Conservation (phyloP, 164 flowering plant genomes). For the Paratinospora sagittata region DNA sequence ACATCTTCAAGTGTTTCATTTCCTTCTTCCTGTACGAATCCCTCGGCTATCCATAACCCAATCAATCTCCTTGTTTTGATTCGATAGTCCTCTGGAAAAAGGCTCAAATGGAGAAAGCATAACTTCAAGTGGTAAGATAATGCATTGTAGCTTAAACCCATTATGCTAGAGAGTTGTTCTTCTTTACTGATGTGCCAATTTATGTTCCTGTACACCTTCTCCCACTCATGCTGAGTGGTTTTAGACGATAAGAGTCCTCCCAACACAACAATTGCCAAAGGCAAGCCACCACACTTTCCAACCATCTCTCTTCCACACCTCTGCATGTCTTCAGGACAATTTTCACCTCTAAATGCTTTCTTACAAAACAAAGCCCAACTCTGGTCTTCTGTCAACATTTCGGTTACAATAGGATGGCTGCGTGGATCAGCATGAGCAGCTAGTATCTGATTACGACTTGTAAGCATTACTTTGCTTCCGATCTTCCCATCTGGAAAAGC, state of each 20-base stretch:
- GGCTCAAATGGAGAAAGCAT: too few species aligned
- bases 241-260: too few species aligned
- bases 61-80: neutral
- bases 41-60: slow-evolving; percentile 3
- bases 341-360: slow-evolving; percentile 1
- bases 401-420: neutral
- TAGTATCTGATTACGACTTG: slow-evolving; percentile 21
- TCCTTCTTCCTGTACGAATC: neutral
- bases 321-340: neutral
- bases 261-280: too few species aligned
- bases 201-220: too few species aligned
- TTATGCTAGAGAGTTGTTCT: too few species aligned
- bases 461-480: slow-evolving; percentile 22
- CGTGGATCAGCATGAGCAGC: slow-evolving; percentile 17
- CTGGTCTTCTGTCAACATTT: neutral
- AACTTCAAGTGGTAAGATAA: slow-evolving; percentile 10
- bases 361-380: slow-evolving; percentile 14
- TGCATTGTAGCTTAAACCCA: neutral
- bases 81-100: slow-evolving; percentile 1
- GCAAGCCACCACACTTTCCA: too few species aligned
- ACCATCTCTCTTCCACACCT: too few species aligned
- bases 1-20: too few species aligned
- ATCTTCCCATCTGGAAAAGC: slow-evolving; percentile 15
- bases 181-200: too few species aligned
- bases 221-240: too few species aligned